Percentiles rank a stretch among this genome's conserved stretches.
Conservation (phyloP, 495 filamentous ascomycete genomes). For the Aspergillus hancockii region DNA sequence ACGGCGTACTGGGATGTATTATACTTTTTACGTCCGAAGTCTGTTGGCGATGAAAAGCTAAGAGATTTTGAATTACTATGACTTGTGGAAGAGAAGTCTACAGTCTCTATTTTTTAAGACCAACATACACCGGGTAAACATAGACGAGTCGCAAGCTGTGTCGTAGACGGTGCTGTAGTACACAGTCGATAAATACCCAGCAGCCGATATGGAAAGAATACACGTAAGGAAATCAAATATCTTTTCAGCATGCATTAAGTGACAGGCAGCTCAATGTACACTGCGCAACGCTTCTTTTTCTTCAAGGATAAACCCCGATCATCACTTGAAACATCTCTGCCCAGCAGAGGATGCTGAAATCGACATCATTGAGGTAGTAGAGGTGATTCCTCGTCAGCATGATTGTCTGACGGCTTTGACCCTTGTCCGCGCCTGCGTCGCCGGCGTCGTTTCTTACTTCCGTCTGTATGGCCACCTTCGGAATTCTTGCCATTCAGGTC, state of each 20-base stretch:
- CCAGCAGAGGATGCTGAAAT: conserved; percentile 20
- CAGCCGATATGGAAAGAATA: conserved; percentile 4
- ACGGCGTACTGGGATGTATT: no score
- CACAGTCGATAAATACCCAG: background rate
- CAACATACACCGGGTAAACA: background rate
- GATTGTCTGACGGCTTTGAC: conserved; percentile 13
- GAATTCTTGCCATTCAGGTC: conserved; percentile 13
- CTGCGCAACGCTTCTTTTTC: background rate
- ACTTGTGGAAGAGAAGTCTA: background rate
- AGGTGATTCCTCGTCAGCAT: conserved; percentile 25
- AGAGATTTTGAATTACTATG: no score
- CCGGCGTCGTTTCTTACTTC: conserved; percentile 33
- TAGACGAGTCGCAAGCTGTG: background rate
- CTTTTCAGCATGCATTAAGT: background rate
- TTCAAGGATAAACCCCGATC: background rate
- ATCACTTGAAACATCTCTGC: conserved; percentile 10
- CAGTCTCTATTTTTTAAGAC: background rate
- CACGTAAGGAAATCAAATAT: background rate
- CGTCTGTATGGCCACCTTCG: conserved; percentile 8
- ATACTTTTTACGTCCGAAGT: no score
- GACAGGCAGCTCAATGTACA: conserved; percentile 1
- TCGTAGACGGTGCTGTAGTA: background rate
- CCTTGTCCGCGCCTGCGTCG: conserved; percentile 29
- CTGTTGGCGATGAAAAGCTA: background rate
- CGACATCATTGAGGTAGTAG: conserved; percentile 18